A percentile compares a stretch with the other conserved stretches of the same genome.
Evolutionary conservation across 169 alveolate genomes (phyloP).

Genomic region (Pseudocohnilembus persalinus): DNA sequence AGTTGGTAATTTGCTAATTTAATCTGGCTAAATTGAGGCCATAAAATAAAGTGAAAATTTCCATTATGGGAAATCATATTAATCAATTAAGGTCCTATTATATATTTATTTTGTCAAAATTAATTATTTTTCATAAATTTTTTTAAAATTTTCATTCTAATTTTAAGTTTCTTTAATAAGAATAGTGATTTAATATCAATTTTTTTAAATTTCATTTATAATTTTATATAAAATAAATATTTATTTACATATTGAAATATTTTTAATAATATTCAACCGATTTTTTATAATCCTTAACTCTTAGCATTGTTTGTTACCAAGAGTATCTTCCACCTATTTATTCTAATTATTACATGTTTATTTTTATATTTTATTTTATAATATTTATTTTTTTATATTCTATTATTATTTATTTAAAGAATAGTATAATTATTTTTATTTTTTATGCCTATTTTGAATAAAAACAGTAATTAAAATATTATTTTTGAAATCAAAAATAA

Average conservation of each 20-base stretch:
- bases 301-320: constrained; percentile 78
- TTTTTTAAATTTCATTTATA: too few relatives aligned
- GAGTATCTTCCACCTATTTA: not conserved
- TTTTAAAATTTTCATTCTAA: too few relatives aligned
- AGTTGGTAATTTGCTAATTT: not conserved
- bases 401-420: too few relatives aligned
- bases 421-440: too few relatives aligned
- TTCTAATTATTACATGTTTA: not conserved
- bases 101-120: too few relatives aligned
- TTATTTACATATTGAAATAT: constrained; percentile 71
- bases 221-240: constrained; percentile 56
- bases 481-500: too few relatives aligned
- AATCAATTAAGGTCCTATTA: not conserved
- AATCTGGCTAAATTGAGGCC: constrained; percentile 5
- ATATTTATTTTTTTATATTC: too few relatives aligned
- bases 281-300: constrained; percentile 73
- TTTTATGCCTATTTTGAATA: too few relatives aligned
- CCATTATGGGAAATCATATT: not conserved
- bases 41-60: not conserved
- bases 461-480: too few relatives aligned
- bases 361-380: too few relatives aligned
- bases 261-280: constrained; percentile 71
- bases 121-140: too few relatives aligned
- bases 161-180: too few relatives aligned
- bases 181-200: not conserved